These are phyloP conservation scores for Entophlyctis luteolus DNA, from an alignment of 192 early-diverging fungal genomes.

Conservation along the genomic window DNA sequence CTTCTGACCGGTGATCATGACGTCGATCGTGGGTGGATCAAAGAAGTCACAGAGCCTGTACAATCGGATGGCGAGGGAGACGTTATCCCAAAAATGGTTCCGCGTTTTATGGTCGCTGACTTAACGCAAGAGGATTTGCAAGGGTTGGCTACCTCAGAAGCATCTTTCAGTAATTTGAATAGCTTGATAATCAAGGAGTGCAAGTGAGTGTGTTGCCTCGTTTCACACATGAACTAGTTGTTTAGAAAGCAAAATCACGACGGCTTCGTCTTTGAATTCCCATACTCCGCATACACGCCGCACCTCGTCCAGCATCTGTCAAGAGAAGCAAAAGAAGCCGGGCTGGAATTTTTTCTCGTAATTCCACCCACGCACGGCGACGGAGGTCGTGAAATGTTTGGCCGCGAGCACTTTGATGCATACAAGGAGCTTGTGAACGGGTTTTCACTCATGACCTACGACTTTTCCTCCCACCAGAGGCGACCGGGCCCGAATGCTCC, in stretches of 20 bases:
- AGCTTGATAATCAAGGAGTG: slow-evolving; percentile 14
- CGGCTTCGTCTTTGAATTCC: slow-evolving; percentile 28
- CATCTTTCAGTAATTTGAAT: background rate
- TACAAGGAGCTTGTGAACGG: slow-evolving; percentile 25
- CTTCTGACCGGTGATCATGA: slow-evolving; percentile 21
- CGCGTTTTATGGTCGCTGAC: slow-evolving; percentile 15
- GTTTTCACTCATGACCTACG: slow-evolving; percentile 35
- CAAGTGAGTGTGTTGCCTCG: background rate
- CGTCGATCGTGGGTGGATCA: slow-evolving; percentile 27
- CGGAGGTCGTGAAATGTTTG: background rate
- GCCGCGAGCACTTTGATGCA: background rate
- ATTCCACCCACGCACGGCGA: background rate
- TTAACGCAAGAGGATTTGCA: slow-evolving; percentile 10
- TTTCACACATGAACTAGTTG: background rate
- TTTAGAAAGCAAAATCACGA: slow-evolving; percentile 15
- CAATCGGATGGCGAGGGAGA: background rate
- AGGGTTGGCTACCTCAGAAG: background rate
- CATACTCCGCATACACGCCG: slow-evolving; percentile 9
- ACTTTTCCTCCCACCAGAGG: slow-evolving; percentile 7
- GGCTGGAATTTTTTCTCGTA: slow-evolving; percentile 22
- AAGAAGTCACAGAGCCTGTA: slow-evolving; percentile 20
- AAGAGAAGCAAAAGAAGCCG: background rate
- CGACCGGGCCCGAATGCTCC: slow-evolving; percentile 27
- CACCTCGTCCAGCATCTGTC: slow-evolving; percentile 3
- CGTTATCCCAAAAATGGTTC: slow-evolving; percentile 19